phyloP scores from a whole-genome alignment of 352 stramenopile species.

The Pythium plurisporium region DNA sequence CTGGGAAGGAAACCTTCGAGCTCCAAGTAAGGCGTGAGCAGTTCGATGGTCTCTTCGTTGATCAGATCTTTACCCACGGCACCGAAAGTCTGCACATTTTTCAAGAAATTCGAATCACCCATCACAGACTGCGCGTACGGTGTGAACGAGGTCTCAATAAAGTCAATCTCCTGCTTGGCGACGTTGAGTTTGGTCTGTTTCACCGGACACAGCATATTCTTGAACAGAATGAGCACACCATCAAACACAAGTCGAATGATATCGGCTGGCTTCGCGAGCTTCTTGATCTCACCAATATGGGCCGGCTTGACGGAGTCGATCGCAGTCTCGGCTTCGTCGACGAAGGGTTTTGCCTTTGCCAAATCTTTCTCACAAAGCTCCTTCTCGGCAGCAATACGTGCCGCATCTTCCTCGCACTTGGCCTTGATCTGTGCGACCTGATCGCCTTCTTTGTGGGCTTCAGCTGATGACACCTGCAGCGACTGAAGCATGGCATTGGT shows the following conservation, averaged over 20 bases:
- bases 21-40: slow-evolving; percentile 96
- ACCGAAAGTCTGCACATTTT: slow-evolving; percentile 95
- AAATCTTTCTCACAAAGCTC: slow-evolving; percentile 94
- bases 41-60: slow-evolving; percentile 99
- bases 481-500: slow-evolving; percentile 97
- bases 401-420: slow-evolving; percentile 95
- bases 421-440: slow-evolving; percentile 96
- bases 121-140: slow-evolving; percentile 94
- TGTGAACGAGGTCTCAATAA: slow-evolving; percentile 97
- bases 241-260: slow-evolving; percentile 99
- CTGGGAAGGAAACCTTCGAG: slow-evolving; percentile 93
- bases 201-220: slow-evolving; percentile 88
- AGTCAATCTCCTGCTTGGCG: slow-evolving; percentile 96
- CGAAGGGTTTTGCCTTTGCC: slow-evolving; percentile 97
- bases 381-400: slow-evolving; percentile 94
- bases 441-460: slow-evolving; percentile 97
- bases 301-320: slow-evolving; percentile 97
- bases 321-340: slow-evolving; percentile 96
- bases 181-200: slow-evolving; percentile 95
- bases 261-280: slow-evolving; percentile 96
- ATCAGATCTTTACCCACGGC: slow-evolving; percentile 96
- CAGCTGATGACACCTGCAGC: slow-evolving; percentile 93
- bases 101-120: slow-evolving; percentile 96
- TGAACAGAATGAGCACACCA: slow-evolving; percentile 96
- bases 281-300: slow-evolving; percentile 98